These are phyloP conservation scores for Penicillium sp. DNA, from an alignment of 2,329 filamentous ascomycete genomes.

Conservation along the genomic window DNA sequence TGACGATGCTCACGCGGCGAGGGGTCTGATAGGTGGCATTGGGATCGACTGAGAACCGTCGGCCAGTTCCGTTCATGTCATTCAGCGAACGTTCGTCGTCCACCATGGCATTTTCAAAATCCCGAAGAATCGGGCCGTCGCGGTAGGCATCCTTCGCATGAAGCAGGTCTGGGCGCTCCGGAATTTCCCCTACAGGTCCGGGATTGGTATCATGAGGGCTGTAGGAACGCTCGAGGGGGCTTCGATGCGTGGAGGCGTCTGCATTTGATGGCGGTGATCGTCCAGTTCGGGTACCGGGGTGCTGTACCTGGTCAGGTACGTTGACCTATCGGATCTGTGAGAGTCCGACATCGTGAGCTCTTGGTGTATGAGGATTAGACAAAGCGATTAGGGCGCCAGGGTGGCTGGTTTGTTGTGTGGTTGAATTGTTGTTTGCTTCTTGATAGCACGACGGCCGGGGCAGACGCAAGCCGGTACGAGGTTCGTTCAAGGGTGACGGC, in stretches of 20 bases:
- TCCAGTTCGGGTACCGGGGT: conserved; percentile 67
- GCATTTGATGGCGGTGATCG: conserved; percentile 66
- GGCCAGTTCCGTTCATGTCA: conserved; percentile 35
- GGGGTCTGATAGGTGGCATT: conserved; percentile 34
- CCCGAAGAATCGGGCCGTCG: conserved; percentile 58
- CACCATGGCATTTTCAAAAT: conserved; percentile 81
- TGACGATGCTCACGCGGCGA: conserved; percentile 35
- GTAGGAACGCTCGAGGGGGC: conserved; percentile 37
- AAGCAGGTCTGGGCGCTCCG: conserved; percentile 48
- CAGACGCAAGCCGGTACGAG: conserved; percentile 29
- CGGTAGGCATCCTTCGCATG: conserved; percentile 47
- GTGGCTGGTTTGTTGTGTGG: conserved; percentile 8
- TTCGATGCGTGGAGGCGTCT: conserved; percentile 35
- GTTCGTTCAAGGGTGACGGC: conserved; percentile 28
- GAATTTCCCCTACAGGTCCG: conserved; percentile 48
- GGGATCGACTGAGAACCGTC: conserved; percentile 44
- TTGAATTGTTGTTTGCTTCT: conserved; percentile 14
- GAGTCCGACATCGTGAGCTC: conserved; percentile 47
- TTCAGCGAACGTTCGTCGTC: conserved; percentile 61
- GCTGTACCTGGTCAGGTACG: conserved; percentile 59
- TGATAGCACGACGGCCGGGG: conserved; percentile 23
- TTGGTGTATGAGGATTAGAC: neutral
- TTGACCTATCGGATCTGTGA: conserved; percentile 61
- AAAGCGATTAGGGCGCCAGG: conserved; percentile 19
- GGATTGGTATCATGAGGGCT: conserved; percentile 39